A percentile compares a stretch with the other conserved stretches of the same genome.
Evolutionary conservation across 1,139 yeast species (phyloP).

Genomic region (Sugiyamaella xylanicola): DNA sequence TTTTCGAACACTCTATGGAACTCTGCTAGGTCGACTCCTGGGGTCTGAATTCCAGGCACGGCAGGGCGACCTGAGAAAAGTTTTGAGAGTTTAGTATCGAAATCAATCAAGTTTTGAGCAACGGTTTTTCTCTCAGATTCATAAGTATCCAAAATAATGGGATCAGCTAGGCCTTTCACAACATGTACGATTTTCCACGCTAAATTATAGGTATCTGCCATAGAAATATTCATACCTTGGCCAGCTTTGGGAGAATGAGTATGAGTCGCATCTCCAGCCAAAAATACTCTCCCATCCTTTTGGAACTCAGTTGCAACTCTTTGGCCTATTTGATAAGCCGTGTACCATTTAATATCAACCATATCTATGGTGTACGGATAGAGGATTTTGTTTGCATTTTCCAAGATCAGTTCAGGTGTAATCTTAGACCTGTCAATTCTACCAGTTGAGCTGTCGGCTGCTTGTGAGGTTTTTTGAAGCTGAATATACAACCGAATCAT

Average conservation of each 20-base stretch:
- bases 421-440: slow-evolving; percentile 41
- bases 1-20: slow-evolving; percentile 39
- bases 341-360: slow-evolving; percentile 44
- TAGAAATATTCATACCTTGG: slow-evolving; percentile 47
- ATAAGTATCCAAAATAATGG: slow-evolving; percentile 41
- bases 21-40: slow-evolving; percentile 41
- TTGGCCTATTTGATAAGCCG: slow-evolving; percentile 47
- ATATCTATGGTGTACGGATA: slow-evolving; percentile 42
- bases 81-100: slow-evolving; percentile 43
- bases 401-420: slow-evolving; percentile 40
- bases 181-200: slow-evolving; percentile 46
- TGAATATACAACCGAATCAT: slow-evolving; percentile 44
- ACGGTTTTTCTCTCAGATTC: slow-evolving; percentile 42
- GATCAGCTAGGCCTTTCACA: slow-evolving; percentile 39
- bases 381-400: slow-evolving; percentile 41
- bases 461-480: slow-evolving; percentile 40
- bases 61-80: slow-evolving; percentile 44
- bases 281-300: slow-evolving; percentile 37
- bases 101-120: slow-evolving; percentile 44
- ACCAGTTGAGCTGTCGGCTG: slow-evolving; percentile 28
- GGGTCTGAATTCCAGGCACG: slow-evolving; percentile 31
- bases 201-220: slow-evolving; percentile 44
- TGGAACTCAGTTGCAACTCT: slow-evolving; percentile 42
- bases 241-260: slow-evolving; percentile 49
- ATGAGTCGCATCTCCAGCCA: slow-evolving; percentile 48